Base-by-base conservation (phyloP, 352 stramenopile species). In the Phytophthora rubi region DNA sequence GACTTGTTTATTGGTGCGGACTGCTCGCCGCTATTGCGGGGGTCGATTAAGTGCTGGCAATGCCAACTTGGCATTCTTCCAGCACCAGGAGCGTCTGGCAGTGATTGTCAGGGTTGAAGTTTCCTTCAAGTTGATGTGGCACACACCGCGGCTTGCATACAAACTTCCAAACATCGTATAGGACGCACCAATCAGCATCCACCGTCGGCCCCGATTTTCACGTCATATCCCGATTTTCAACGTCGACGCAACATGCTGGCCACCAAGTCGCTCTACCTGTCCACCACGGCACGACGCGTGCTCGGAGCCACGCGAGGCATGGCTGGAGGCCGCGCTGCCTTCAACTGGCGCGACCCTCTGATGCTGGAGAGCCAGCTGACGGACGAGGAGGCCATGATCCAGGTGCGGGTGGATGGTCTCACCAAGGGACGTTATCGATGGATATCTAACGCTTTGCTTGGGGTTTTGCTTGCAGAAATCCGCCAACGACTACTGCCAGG, bases 401-500 rank as follows among this genome's bases (percentile, higher is more conserved):
- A 94, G 79, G 88, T 95, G 55, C 30, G 78, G 55, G 7, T 58
- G 35, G 18, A 23, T 1, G 21, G 23, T 63, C 59, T 64, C 33
- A 55, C 12, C 44, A 60, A 37, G 39, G 13, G 35, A 54, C 51
- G 23, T 32, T 42, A 7, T 28, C n/a, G 6, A 59, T 45, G 42
- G 42, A 21, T 9, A 47, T 30, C 33, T 70, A 12, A 66, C n/a
- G 39, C 4, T 33, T 53, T 70, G n/a, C 1, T 16, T n/a, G 10
- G 52, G 2, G 0, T 49, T 49, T 65, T 53, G 3, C 7, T 12
- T 37, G 47, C 74, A 97, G 84, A 95, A 99, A 85, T 92, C 94
- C 3, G 90, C 96, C 33, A 89, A 91, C 37, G 81, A 90, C 45
- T 99, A 98, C 83, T 99, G 95, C 78, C 93, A 99, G 73, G 75